Percentiles rank a stretch among this genome's conserved stretches.
These are phyloP conservation scores for Sindora glabra DNA, from an alignment of 306 rosid genomes.

Conservation along the genomic window DNA sequence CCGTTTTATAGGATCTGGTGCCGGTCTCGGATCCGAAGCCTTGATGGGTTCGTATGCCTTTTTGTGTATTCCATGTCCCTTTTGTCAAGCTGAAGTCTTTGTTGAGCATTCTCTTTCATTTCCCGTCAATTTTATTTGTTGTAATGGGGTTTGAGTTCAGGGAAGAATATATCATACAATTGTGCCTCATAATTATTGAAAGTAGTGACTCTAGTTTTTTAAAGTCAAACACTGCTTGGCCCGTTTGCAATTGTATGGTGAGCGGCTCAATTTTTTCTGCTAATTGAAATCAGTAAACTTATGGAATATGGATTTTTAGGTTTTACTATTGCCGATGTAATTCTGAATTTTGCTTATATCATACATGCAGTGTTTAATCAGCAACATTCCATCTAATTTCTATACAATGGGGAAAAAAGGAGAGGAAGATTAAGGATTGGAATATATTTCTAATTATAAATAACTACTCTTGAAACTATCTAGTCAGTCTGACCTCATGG, in stretches of 20 bases:
- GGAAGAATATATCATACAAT: background rate
- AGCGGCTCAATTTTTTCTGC: background rate
- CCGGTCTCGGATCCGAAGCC: conserved; percentile 94
- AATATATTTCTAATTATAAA: too few relatives aligned
- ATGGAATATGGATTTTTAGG: background rate
- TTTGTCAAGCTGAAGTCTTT: background rate
- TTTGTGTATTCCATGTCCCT: background rate
- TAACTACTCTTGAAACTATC: too few relatives aligned
- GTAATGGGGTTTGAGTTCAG: background rate
- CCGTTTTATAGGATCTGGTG: conserved; percentile 82
- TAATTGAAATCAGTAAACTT: background rate
- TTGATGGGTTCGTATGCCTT: conserved; percentile 59
- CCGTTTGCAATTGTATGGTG: background rate
- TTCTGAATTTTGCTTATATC: background rate
- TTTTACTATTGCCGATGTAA: background rate
- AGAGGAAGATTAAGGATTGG: background rate
- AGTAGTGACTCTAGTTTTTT: too few relatives aligned
- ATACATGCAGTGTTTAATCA: background rate
- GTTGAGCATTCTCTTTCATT: background rate
- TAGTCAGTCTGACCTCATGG: too few relatives aligned
- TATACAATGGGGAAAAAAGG: background rate
- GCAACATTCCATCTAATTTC: background rate
- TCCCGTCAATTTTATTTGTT: background rate
- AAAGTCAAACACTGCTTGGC: background rate
- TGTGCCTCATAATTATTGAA: background rate